phyloP scores from a whole-genome alignment of 768 basidiomycete species.

The Asterophora parasitica region DNA sequence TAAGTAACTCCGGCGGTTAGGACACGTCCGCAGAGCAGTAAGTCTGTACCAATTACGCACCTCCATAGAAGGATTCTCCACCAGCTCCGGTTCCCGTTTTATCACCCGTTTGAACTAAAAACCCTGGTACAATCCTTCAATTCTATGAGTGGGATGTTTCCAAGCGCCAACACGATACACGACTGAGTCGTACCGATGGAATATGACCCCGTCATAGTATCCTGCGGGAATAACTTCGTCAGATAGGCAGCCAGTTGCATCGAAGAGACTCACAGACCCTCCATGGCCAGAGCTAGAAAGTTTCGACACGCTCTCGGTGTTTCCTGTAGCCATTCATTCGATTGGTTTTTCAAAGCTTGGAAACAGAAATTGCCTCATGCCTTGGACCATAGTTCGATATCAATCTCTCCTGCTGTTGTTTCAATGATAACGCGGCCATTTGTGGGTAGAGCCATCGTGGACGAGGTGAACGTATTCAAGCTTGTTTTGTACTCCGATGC shows the following conservation, averaged over 20 bases:
- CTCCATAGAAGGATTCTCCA: slow-evolving; percentile 95
- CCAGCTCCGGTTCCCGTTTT: slow-evolving; percentile 86
- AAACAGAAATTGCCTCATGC: slow-evolving; percentile 31
- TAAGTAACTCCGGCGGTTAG: slow-evolving; percentile 24
- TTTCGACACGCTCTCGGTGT: slow-evolving; percentile 92
- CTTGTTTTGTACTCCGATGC: no score
- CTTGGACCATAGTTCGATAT: slow-evolving; percentile 93
- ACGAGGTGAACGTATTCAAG: neutral
- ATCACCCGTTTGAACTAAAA: slow-evolving; percentile 95
- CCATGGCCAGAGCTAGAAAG: slow-evolving; percentile 83
- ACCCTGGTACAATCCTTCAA: slow-evolving; percentile 72
- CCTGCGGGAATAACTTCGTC: slow-evolving; percentile 40
- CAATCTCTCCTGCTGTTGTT: slow-evolving; percentile 83
- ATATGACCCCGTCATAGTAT: slow-evolving; percentile 94
- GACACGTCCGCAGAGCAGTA: neutral
- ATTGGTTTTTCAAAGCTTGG: neutral
- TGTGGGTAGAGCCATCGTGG: slow-evolving; percentile 77
- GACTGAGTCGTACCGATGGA: slow-evolving; percentile 62
- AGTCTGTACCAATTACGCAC: slow-evolving; percentile 27
- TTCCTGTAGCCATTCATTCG: slow-evolving; percentile 47
- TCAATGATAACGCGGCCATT: slow-evolving; percentile 83
- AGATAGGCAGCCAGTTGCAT: neutral
- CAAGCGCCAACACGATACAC: neutral
- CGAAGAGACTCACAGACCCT: slow-evolving; percentile 55
- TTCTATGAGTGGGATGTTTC: neutral